Conservation (phyloP, 2,329 filamentous ascomycete species). For the Leptoxyphium fumago region DNA sequence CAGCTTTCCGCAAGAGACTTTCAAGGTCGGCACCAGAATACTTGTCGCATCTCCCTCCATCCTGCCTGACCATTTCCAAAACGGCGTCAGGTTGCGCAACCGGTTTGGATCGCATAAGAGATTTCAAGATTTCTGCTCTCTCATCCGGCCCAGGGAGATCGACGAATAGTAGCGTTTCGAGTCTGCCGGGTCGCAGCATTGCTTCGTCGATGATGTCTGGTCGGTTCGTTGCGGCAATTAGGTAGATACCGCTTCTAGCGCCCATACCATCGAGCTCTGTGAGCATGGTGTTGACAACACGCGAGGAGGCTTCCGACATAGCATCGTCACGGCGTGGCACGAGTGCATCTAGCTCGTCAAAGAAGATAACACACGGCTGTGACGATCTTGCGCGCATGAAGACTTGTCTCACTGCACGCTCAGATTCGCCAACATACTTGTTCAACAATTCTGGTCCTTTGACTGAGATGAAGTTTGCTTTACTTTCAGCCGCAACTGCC, state of each 20-base stretch:
- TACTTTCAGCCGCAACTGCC: conserved; percentile 86
- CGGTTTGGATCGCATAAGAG: conserved; percentile 41
- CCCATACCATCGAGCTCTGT: conserved; percentile 84
- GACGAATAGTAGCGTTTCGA: conserved; percentile 80
- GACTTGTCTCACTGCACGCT: conserved; percentile 81
- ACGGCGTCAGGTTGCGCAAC: conserved; percentile 34
- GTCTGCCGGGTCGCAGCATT: conserved; percentile 78
- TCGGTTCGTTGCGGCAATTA: conserved; percentile 87
- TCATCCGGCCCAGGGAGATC: conserved; percentile 68
- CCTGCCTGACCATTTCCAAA: conserved; percentile 49
- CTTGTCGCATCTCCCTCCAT: conserved; percentile 44
- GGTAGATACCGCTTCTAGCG: conserved; percentile 71
- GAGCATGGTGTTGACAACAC: conserved; percentile 88
- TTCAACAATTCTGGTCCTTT: conserved; percentile 93
- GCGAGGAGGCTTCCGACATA: conserved; percentile 66
- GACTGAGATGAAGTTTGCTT: conserved; percentile 95
- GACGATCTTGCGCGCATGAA: conserved; percentile 78
- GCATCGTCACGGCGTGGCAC: conserved; percentile 67
- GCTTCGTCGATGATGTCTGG: conserved; percentile 95
- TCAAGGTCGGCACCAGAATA: conserved; percentile 61
- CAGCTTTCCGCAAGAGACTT: conserved; percentile 43
- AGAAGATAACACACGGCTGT: conserved; percentile 89
- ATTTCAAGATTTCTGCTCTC: conserved; percentile 70
- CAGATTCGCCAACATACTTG: conserved; percentile 94
- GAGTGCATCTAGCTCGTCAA: conserved; percentile 90